Base-by-base conservation (phyloP, 1,139 yeast genomes). In the Candida labiduridarum region DNA sequence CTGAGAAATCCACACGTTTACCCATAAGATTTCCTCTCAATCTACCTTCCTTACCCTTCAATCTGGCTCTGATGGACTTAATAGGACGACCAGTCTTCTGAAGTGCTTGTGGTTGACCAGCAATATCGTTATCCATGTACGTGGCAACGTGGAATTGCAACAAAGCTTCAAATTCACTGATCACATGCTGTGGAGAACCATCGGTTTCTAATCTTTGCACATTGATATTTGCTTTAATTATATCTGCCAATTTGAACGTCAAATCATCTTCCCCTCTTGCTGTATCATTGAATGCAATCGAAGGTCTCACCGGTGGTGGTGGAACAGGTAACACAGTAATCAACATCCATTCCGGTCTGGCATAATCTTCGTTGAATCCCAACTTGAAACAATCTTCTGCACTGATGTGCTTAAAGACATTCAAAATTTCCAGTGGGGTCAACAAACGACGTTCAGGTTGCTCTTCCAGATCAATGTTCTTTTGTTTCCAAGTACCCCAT, bases 181-280 rank as follows among this genome's bases (percentile, higher is more conserved):
- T 87, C 47, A 95, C 98, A 68, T 95, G 99, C 61, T 95, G 97
- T 11, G 99, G 99, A 2, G 98, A 96, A 58, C 99, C 99, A 68
- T 95, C 98, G 80, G 91, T 91, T 69, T 94, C 99, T 56, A 95
- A 82, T 53, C 96, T 85, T 68, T 92, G 97, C 16, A 95, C 97
- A 68, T 92, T 92, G 50, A 92, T 91, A 65, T 92, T 95, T 1
- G 99, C 98, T 69, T 95, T 94, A 61, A 95, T 75, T 48, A 95
- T 94, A 78, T 95, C 99, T 8, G 99, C 98, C 59, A 95, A 80
- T 71, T 95, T 95, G 68, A 92, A 94, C 2, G 99, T 95, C 72
- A 95, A 87, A 79, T 95, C 99, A 82, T 95, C 99, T 69, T 95
- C 99, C 62, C 99, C 97, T 74, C 99, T 85, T 51, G 96, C 97